Evolutionary conservation across 2,329 filamentous ascomycete genomes (phyloP), one percentile per base, ranked within the genome.

Genomic region (Zymoseptoria pseudotritici): DNA sequence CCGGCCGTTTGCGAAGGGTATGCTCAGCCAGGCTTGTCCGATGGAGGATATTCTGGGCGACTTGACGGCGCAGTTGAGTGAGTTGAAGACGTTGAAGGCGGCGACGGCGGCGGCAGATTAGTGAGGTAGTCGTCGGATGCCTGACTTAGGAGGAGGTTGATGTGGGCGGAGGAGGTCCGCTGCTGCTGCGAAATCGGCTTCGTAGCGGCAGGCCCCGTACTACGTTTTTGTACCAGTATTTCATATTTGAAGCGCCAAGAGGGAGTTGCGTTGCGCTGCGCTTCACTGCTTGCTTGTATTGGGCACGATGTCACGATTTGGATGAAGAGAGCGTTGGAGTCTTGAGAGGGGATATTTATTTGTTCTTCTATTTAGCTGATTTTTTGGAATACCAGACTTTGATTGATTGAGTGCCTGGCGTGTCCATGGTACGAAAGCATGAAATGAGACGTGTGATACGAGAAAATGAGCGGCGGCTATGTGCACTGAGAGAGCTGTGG

Each of bases 1-100:
- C 66, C 82, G 83, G 36, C 90, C 91, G 11, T 84, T 87, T 67
- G 83, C 90, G 54, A 77, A 80, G 52, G 79, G 82, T 63, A 82
- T 96, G 24, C 82, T 88, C 57, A 83, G 90, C 65, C 83, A 96
- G 61, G 86, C 90, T 10, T 87, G 84, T 20, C 89, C 91, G 2
- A 96, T 97, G 82, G 75, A 80, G 10, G 83, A 87, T 17, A 82
- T 97, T 20, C 79, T 95, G 20, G 76, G 78, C 51, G 81, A 82
- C 51, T 78, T 93, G 31, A 76, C 82, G 42, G 73, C 77, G 29
- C 84, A 89, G 70, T 75, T 90, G 60, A 78, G 79, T 29, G 85
- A 91, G 70, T 77, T 91, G 54, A 79, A 84, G 70, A 59, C 26
- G n/a, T 57, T 69, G 56, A 68, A 67, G 58, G 57, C 54, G 50